Conservation (phyloP, 1,284 basidiomycete genomes). For the Somion occarium region DNA sequence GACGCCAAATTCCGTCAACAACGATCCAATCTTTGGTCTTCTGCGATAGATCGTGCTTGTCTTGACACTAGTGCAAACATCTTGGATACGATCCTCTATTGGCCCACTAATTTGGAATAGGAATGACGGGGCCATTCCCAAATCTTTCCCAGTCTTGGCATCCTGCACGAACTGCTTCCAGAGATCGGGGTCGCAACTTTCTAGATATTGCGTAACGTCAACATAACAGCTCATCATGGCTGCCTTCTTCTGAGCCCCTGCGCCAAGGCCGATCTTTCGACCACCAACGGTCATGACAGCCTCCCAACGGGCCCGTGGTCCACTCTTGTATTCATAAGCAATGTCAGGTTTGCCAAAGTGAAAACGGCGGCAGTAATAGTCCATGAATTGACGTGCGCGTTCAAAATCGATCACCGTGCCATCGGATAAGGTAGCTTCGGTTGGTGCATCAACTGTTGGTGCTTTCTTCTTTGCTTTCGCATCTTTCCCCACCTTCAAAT, state of each 20-base stretch:
- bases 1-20: constrained; percentile 12
- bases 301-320: constrained; percentile 53
- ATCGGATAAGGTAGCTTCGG: constrained; percentile 54
- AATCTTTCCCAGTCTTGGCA: constrained; percentile 57
- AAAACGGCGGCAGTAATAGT: constrained; percentile 88
- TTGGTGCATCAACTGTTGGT: constrained; percentile 6
- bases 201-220: constrained; percentile 85
- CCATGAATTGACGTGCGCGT: constrained; percentile 87
- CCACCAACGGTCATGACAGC: constrained; percentile 81
- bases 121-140: constrained; percentile 71
- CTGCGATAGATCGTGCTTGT: constrained; percentile 47
- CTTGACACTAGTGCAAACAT: constrained; percentile 68
- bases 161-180: constrained; percentile 73
- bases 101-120: constrained; percentile 65
- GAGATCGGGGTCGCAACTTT: constrained; percentile 74
- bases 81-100: constrained; percentile 72
- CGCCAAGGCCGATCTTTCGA: constrained; percentile 76
- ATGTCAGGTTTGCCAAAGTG: constrained; percentile 81
- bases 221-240: constrained; percentile 78
- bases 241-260: constrained; percentile 68
- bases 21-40: constrained; percentile 32
- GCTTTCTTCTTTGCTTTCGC: neutral
- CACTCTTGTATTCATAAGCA: constrained; percentile 38
- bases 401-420: constrained; percentile 67
- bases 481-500: too few relatives aligned